A percentile compares a stretch with the other conserved stretches of the same genome.
phyloP scores from a whole-genome alignment of 140 eudicot genomes.

The Ambrosia hybrid region DNA sequence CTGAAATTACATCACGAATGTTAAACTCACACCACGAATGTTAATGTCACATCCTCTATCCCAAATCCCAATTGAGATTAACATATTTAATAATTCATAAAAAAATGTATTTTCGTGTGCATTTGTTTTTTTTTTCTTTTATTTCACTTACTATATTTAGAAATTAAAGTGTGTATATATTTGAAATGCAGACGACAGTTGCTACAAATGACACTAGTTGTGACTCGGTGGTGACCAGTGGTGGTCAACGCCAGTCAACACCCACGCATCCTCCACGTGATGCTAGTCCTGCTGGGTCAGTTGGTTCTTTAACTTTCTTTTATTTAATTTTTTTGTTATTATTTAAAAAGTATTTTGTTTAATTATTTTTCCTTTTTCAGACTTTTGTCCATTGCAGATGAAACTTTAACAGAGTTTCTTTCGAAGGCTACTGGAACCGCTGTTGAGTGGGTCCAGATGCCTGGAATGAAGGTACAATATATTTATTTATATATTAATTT shows the following conservation, averaged over 20 bases:
- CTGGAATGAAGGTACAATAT: constrained; percentile 96
- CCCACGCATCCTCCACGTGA: constrained; percentile 65
- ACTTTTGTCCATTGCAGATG: constrained; percentile 99
- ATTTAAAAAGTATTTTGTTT: neutral
- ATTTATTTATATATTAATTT: too few species aligned
- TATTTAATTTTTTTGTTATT: neutral
- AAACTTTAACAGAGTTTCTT: constrained; percentile 99
- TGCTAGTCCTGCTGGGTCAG: constrained; percentile 99
- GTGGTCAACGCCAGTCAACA: constrained; percentile 70
- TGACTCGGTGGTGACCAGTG: constrained; percentile 95
- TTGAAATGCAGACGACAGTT: constrained; percentile 49
- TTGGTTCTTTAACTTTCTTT: neutral
- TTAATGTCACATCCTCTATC: too few species aligned
- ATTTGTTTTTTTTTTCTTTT: neutral
- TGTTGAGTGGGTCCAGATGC: constrained; percentile 99
- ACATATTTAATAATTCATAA: too few species aligned
- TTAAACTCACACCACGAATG: too few species aligned
- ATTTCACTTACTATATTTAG: neutral
- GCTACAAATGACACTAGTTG: constrained; percentile 81
- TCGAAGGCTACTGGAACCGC: constrained; percentile 99
- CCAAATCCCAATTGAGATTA: too few species aligned
- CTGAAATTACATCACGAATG: too few species aligned
- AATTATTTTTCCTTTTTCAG: constrained; percentile 33
- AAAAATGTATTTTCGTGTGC: too few species aligned
- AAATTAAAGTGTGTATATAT: neutral